Conservation (phyloP, 495 filamentous ascomycete species). For the Parmelia sp. region DNA sequence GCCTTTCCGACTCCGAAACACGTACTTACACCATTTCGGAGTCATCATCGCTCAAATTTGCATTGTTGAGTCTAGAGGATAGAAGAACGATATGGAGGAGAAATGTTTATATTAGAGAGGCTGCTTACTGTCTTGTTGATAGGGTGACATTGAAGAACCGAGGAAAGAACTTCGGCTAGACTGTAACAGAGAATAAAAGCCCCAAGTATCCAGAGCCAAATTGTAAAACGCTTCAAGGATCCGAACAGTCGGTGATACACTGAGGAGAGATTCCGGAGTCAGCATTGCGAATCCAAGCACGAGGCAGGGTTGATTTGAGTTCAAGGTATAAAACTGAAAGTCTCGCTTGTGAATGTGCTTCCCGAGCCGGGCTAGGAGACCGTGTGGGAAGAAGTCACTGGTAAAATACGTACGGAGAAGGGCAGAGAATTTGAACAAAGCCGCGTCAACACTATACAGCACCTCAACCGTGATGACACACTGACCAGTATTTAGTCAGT, state of each 20-base stretch:
- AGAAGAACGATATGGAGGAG: too few relatives aligned
- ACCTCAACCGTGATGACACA: not conserved
- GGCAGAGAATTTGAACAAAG: not conserved
- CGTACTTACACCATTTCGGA: not conserved
- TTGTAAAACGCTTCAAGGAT: not conserved
- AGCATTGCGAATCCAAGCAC: not conserved
- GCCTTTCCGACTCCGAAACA: too few relatives aligned
- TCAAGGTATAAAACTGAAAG: not conserved
- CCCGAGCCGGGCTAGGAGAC: not conserved
- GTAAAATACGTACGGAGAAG: not conserved
- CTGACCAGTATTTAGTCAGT: not conserved
- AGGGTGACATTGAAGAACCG: not conserved
- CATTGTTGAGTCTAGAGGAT: not conserved
- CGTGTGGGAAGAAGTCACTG: not conserved
- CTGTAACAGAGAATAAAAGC: not conserved
- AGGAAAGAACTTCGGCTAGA: not conserved
- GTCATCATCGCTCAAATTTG: not conserved
- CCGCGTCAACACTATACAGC: not conserved
- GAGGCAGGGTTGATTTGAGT: not conserved
- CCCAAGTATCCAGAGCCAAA: not conserved
- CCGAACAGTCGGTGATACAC: conserved; percentile 2
- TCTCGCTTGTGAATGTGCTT: not conserved
- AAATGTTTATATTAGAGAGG: not conserved
- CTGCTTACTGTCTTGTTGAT: not conserved
- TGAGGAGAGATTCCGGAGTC: not conserved